Conservation (phyloP, 495 filamentous ascomycete species). For the Lindgomyces ingoldianus region DNA sequence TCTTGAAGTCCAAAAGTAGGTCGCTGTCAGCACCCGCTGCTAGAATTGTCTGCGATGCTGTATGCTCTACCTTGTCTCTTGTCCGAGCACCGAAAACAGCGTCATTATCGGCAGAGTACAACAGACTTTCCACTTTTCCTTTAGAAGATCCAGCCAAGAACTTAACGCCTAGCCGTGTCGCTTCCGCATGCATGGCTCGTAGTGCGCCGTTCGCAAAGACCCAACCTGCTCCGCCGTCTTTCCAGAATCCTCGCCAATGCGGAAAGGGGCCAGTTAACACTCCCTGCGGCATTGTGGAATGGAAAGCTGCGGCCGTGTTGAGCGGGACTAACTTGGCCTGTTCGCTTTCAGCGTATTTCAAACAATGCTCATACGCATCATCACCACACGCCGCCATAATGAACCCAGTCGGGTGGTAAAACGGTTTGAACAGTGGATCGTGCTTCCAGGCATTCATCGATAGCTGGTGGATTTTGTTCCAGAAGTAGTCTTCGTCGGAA, state of each 20-base stretch:
- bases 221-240: constrained; percentile 52
- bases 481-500: constrained; percentile 43
- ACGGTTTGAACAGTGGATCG: constrained; percentile 52
- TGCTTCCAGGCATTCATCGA: constrained; percentile 51
- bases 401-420: constrained; percentile 54
- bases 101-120: neutral
- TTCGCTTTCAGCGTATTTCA: constrained; percentile 6
- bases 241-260: constrained; percentile 55
- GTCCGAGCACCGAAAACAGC: constrained; percentile 48
- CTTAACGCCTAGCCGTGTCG: constrained; percentile 48
- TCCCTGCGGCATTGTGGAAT: constrained; percentile 54
- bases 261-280: constrained; percentile 54
- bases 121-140: constrained; percentile 43
- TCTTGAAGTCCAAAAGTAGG: constrained; percentile 53
- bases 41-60: constrained; percentile 50
- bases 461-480: constrained; percentile 45
- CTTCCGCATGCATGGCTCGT: constrained; percentile 50
- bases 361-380: constrained; percentile 45
- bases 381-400: constrained; percentile 50
- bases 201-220: constrained; percentile 54
- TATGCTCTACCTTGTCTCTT: constrained; percentile 43
- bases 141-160: constrained; percentile 48
- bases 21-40: constrained; percentile 54
- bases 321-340: constrained; percentile 43
- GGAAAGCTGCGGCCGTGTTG: constrained; percentile 50